A percentile compares a stretch with the other conserved stretches of the same genome.
Conservation (phyloP, 2,329 filamentous ascomycete species). For the Penicillium sp. region DNA sequence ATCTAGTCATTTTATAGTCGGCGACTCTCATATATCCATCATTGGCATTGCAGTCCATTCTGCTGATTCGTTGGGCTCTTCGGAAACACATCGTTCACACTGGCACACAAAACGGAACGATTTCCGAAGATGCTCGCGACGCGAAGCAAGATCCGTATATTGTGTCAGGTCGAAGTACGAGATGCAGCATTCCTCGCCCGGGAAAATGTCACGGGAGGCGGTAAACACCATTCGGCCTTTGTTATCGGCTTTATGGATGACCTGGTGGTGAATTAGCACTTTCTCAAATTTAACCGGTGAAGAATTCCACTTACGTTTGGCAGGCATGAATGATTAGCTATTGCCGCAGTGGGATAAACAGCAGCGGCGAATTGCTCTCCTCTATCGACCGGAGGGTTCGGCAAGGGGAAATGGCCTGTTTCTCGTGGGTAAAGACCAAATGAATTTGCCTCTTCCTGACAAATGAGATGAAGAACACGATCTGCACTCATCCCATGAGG, state of each 20-base stretch:
- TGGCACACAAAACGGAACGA: conserved; percentile 31
- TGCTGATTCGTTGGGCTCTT: conserved; percentile 16
- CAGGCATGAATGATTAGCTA: conserved; percentile 24
- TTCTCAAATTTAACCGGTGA: too few relatives aligned
- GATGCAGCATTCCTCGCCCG: conserved; percentile 35
- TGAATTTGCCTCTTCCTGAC: conserved; percentile 27
- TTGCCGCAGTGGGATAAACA: conserved; percentile 25
- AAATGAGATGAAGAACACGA: conserved; percentile 22
- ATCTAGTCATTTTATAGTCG: not conserved
- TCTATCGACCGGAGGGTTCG: conserved; percentile 9
- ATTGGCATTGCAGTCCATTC: conserved; percentile 22
- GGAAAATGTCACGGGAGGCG: conserved; percentile 26
- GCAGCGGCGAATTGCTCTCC: conserved; percentile 25
- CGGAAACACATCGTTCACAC: conserved; percentile 26
- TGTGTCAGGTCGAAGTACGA: conserved; percentile 32
- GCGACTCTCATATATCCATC: conserved; percentile 9
- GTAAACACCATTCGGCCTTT: conserved; percentile 32
- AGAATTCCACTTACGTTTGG: conserved; percentile 21
- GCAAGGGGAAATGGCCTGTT: conserved; percentile 18
- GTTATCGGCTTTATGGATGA: conserved; percentile 31
- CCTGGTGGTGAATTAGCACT: conserved; percentile 15
- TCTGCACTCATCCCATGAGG: conserved; percentile 19
- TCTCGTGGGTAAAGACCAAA: conserved; percentile 27
- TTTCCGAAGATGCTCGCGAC: conserved; percentile 25
- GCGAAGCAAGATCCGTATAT: conserved; percentile 16